Base-by-base conservation (phyloP, 2,329 filamentous ascomycete genomes). In the Fusarium subtropicale region DNA sequence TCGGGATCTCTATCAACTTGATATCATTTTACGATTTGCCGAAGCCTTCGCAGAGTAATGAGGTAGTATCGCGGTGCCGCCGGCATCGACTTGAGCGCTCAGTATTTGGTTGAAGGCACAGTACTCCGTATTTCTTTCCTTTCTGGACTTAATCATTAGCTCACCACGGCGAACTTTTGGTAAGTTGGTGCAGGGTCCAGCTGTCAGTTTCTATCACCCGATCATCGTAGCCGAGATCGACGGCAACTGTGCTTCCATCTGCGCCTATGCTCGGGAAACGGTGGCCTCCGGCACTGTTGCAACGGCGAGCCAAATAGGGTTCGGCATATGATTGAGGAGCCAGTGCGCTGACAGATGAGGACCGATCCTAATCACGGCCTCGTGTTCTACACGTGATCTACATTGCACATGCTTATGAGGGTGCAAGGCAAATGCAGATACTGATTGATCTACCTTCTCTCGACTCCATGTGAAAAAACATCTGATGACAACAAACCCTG, bases 171-270 rank as follows among this genome's bases (percentile, higher is more conserved):
- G 28, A 46, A 52, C 48, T 52, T 28, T 39, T 36, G 34, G 15
- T 24, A 41, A 52, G 48, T 50, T 36, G 22, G 24, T 16, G 34
- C n/a, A 30, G 48, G 48, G 34, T 41, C 48, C 34, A 52, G 36
- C 48, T 52, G 48, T 52, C 48, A 52, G 26, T 51, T 38, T 41
- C 48, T 36, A 24, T 28, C 13, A 41, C 51, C 59, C 52, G 61
- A 48, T 60, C 60, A 67, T 54, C 61, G 41, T 60, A 66, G 52
- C 66, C 64, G 66, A 61, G 69, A 72, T 72, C 69, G 66, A 58
- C 65, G 52, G 42, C 47, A 53, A 47, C 22, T 60, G 42, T 38
- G 34, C 22, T 36, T 15, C 46, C 31, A 16, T 47, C 60, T 46
- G 55, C 30, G 64, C 58, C 47, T 57, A 64, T 64, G 59, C 46